Evolutionary conservation across 345 rosid species (phyloP).

Genomic region (Erodium maritimum): DNA sequence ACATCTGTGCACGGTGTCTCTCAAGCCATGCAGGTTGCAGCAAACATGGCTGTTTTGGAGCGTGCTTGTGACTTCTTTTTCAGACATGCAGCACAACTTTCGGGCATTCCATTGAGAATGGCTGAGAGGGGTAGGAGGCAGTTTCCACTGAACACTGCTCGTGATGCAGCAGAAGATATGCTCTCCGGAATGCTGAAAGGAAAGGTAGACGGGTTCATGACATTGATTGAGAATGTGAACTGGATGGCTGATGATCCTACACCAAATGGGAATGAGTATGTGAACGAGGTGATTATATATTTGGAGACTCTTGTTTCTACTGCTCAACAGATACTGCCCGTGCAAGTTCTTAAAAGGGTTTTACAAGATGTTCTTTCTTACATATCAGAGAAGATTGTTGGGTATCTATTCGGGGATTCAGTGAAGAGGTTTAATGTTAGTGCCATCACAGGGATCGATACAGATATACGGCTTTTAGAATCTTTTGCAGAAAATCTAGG

Average conservation of each 20-base stretch:
- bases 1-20: conserved; percentile 78
- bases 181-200: conserved; percentile 81
- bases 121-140: conserved; percentile 92
- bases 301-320: conserved; percentile 86
- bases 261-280: conserved; percentile 83
- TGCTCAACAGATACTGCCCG: conserved; percentile 90
- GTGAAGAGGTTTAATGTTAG: conserved; percentile 73
- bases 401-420: conserved; percentile 48
- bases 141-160: conserved; percentile 76
- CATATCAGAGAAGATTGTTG: conserved; percentile 77
- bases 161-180: conserved; percentile 80
- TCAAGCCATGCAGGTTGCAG: conserved; percentile 96
- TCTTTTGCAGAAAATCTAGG: conserved; percentile 74
- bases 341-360: conserved; percentile 66
- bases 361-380: conserved; percentile 69
- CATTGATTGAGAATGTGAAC: conserved; percentile 80
- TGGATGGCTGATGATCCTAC: conserved; percentile 85
- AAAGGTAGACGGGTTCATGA: conserved; percentile 89
- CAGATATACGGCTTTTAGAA: conserved; percentile 71
- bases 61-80: conserved; percentile 97
- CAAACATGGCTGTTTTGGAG: conserved; percentile 90
- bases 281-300: conserved; percentile 85
- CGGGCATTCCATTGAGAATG: conserved; percentile 86
- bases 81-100: conserved; percentile 91
- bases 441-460: conserved; percentile 73